Conservation (phyloP, 208 protist genomes). For the Trypanosoma theileri region DNA sequence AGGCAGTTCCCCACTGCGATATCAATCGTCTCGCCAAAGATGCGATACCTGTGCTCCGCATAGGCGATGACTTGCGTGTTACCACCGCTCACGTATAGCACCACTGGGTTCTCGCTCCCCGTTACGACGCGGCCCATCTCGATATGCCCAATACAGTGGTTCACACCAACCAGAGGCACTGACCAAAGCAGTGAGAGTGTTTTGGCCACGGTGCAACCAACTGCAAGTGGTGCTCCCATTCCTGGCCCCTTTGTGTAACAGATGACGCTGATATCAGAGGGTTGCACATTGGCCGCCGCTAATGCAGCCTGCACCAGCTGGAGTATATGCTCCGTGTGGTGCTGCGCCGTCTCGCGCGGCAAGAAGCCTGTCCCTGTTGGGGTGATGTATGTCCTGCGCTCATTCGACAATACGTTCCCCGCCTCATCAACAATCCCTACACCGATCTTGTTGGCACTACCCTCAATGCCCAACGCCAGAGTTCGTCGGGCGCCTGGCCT, state of each 20-base stretch:
- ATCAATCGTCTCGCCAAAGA: conserved; percentile 99
- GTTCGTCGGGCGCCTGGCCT: conserved; percentile 18
- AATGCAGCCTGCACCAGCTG: conserved; percentile 93
- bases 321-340: conserved; percentile 93
- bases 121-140: conserved; percentile 99
- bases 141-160: conserved; percentile 99
- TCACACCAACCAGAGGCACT: conserved; percentile 96
- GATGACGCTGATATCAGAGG: conserved; percentile 91
- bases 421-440: conserved; percentile 96
- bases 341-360: conserved; percentile 97
- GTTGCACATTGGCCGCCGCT: conserved; percentile 75
- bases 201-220: conserved; percentile 82
- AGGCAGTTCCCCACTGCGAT: conserved; percentile 99
- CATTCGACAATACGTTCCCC: conserved; percentile 96
- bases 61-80: conserved; percentile 99
- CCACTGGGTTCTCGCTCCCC: conserved; percentile 94
- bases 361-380: conserved; percentile 98
- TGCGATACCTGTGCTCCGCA: conserved; percentile 94
- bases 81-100: conserved; percentile 99
- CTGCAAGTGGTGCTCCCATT: conserved; percentile 96
- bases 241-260: conserved; percentile 98
- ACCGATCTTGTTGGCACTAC: conserved; percentile 99
- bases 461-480: conserved; percentile 97
- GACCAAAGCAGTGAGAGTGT: conserved; percentile 84
- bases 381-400: conserved; percentile 97